These are phyloP conservation scores for Aspergillus sparsus DNA, from an alignment of 495 filamentous ascomycete genomes.

Conservation along the genomic window DNA sequence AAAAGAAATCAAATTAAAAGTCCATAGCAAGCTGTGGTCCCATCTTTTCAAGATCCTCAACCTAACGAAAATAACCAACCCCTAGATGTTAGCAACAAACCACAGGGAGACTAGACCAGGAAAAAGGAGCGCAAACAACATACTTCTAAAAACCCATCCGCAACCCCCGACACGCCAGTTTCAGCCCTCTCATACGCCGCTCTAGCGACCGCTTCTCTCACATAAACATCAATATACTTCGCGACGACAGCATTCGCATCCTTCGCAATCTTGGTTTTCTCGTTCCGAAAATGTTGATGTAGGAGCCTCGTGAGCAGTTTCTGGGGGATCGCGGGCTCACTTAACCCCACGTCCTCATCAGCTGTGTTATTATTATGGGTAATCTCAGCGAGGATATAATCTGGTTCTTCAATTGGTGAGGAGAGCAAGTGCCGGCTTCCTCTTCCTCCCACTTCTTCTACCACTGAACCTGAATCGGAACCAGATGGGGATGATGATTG, in stretches of 20 bases:
- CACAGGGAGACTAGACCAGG: not conserved
- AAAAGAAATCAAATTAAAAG: conserved; percentile 50
- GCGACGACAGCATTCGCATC: conserved; percentile 77
- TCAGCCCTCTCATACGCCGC: conserved; percentile 68
- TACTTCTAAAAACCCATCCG: conserved; percentile 74
- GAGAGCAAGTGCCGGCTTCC: conserved; percentile 9
- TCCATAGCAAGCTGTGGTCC: conserved; percentile 89
- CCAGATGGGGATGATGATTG: conserved; percentile 18
- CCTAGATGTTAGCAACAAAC: not conserved
- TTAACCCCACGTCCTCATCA: conserved; percentile 35
- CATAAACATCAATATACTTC: conserved; percentile 90
- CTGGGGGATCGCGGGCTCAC: conserved; percentile 63
- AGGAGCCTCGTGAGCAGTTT: conserved; percentile 74
- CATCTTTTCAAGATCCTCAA: conserved; percentile 81
- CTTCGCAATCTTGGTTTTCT: conserved; percentile 70
- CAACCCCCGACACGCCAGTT: conserved; percentile 34
- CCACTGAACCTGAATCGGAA: conserved; percentile 21
- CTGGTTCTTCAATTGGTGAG: conserved; percentile 33
- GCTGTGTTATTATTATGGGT: conserved; percentile 27
- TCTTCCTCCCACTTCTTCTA: conserved; percentile 24
- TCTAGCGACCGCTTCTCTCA: conserved; percentile 85
- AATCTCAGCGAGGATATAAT: conserved; percentile 52
- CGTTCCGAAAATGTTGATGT: conserved; percentile 73
- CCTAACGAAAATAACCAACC: conserved; percentile 32
- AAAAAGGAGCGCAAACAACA: conserved; percentile 25